These are phyloP conservation scores for Oidiodendron maius DNA, from an alignment of 495 filamentous ascomycete genomes.

Conservation along the genomic window DNA sequence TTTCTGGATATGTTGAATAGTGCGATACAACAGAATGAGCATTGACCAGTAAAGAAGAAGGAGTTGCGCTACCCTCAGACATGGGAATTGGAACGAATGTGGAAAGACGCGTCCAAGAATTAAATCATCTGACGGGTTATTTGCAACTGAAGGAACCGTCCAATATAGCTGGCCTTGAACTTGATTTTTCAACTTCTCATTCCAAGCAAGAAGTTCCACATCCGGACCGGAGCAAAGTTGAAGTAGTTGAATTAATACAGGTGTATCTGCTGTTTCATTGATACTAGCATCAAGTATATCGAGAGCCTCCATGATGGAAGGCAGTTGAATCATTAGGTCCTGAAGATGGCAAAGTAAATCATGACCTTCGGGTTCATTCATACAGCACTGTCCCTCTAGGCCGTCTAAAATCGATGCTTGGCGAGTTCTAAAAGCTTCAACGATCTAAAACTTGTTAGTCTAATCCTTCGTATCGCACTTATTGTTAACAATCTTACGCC, in stretches of 20 bases:
- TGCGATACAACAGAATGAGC: neutral
- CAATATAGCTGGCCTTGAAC: neutral
- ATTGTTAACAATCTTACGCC: neutral
- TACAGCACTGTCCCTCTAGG: neutral
- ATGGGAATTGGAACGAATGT: neutral
- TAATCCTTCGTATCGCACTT: neutral
- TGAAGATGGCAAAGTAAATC: neutral
- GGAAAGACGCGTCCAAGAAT: neutral
- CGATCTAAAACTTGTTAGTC: neutral
- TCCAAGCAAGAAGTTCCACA: neutral
- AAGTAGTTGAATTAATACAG: neutral
- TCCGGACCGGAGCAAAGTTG: neutral
- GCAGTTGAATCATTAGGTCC: neutral
- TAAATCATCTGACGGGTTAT: neutral
- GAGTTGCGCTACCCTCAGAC: neutral
- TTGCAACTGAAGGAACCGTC: neutral
- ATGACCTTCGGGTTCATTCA: neutral
- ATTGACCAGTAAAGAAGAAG: slow-evolving; percentile 2
- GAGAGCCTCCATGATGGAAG: neutral
- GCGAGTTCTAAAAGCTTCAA: neutral
- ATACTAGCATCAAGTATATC: no score
- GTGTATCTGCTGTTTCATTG: neutral
- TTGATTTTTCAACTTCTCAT: neutral
- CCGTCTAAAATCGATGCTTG: neutral
- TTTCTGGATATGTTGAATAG: neutral